Evolutionary conservation across 768 basidiomycete species (phyloP).

Genomic region (Amanita rubescens): DNA sequence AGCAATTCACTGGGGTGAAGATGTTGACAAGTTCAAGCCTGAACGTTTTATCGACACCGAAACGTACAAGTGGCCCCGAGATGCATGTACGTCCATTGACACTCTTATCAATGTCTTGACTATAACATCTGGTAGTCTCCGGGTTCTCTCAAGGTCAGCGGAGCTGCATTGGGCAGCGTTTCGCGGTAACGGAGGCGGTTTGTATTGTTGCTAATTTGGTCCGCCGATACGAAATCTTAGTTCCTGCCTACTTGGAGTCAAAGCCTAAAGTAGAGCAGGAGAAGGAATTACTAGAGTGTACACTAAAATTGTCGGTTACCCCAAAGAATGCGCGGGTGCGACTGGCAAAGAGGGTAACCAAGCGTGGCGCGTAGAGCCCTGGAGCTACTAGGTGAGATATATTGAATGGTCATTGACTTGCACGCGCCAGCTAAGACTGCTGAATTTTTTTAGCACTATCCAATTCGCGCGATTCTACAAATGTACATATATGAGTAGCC

Average conservation of each 20-base stretch:
- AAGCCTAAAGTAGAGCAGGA: slow-evolving; percentile 24
- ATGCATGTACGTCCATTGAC: slow-evolving; percentile 34
- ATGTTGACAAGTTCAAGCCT: slow-evolving; percentile 36
- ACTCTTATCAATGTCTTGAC: neutral
- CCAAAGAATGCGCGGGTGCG: slow-evolving; percentile 24
- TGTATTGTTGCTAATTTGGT: slow-evolving; percentile 38
- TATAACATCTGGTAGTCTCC: slow-evolving; percentile 18
- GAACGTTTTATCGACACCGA: slow-evolving; percentile 45
- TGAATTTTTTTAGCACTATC: no score
- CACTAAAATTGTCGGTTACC: slow-evolving; percentile 25
- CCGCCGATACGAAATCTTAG: slow-evolving; percentile 31
- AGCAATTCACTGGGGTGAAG: slow-evolving; percentile 48
- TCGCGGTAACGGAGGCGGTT: slow-evolving; percentile 34
- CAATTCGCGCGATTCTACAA: no score
- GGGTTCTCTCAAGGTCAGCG: slow-evolving; percentile 40
- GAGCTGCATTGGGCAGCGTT: slow-evolving; percentile 43
- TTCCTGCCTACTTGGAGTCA: slow-evolving; percentile 28
- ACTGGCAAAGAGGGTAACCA: slow-evolving; percentile 6
- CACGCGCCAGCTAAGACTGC: no score
- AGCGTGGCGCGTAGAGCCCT: no score
- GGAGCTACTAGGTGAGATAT: no score
- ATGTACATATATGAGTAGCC: no score
- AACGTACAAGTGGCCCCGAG: slow-evolving; percentile 43
- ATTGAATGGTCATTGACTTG: no score
- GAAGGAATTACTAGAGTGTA: slow-evolving; percentile 28